Percentiles rank a stretch among this genome's conserved stretches.
These are phyloP conservation scores for Podaxis sp. DNA, from an alignment of 768 basidiomycete species.

Conservation along the genomic window DNA sequence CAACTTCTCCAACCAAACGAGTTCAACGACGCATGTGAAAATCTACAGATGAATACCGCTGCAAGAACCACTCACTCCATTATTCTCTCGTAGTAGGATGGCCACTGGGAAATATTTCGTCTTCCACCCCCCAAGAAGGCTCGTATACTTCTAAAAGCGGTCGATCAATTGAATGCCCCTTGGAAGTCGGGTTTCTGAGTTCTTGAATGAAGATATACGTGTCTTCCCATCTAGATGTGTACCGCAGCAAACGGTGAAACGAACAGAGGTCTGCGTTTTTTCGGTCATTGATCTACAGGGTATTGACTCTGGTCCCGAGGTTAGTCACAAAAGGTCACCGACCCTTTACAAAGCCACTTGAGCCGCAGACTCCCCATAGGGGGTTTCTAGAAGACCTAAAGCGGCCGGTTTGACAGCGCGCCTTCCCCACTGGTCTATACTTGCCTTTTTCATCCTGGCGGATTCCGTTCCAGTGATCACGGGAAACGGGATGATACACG, in stretches of 20 bases:
- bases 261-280: not conserved
- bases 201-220: not conserved
- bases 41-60: not conserved
- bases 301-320: constrained; percentile 10
- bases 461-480: too few species aligned
- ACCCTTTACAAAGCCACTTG: constrained; percentile 6
- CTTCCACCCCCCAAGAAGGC: not conserved
- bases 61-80: not conserved
- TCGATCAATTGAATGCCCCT: not conserved
- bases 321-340: not conserved
- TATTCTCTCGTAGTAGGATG: not conserved
- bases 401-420: constrained; percentile 1
- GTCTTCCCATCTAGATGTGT: not conserved
- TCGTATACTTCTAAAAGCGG: not conserved
- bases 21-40: not conserved
- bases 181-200: not conserved
- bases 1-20: not conserved
- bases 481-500: not conserved
- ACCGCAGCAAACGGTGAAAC: not conserved
- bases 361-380: constrained; percentile 9
- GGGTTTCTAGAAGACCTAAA: not conserved
- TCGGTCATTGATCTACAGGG: not conserved
- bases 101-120: not conserved
- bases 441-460: constrained; percentile 4
- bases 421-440: constrained; percentile 1